Conservation (phyloP, 2,329 filamentous ascomycete species). For the Colletotrichum lini region DNA sequence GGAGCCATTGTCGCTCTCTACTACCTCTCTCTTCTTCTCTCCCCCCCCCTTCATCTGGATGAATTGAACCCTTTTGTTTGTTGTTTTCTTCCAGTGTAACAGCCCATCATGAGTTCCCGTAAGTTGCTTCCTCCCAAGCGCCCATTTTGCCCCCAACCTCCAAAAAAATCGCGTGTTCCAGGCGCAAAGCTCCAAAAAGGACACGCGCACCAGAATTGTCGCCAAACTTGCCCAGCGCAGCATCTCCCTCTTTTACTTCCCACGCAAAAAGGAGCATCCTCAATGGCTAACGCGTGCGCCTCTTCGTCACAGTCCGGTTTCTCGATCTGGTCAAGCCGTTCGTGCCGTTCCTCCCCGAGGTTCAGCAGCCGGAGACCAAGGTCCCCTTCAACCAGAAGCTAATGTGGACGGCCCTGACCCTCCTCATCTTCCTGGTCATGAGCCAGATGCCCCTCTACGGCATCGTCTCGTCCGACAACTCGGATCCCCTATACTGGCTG, state of each 20-base stretch:
- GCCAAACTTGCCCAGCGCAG: not conserved
- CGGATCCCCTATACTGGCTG: constrained; percentile 99
- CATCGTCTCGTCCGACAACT: constrained; percentile 98
- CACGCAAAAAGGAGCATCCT: not conserved
- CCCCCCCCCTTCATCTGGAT: constrained; percentile 50
- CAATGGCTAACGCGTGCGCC: constrained; percentile 37
- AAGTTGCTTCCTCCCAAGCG: constrained; percentile 52
- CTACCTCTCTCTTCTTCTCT: constrained; percentile 50
- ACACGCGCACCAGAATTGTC: constrained; percentile 27
- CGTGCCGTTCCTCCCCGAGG: constrained; percentile 99
- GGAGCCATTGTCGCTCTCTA: constrained; percentile 44
- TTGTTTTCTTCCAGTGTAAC: constrained; percentile 53
- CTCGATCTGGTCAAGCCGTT: constrained; percentile 99
- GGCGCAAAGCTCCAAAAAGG: constrained; percentile 36
- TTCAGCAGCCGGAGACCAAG: constrained; percentile 98
- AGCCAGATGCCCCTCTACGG: constrained; percentile 99
- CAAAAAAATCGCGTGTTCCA: constrained; percentile 34
- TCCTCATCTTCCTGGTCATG: constrained; percentile 99
- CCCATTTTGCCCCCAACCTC: constrained; percentile 3
- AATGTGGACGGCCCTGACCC: constrained; percentile 94
- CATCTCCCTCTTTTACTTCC: not conserved
- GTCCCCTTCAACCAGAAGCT: constrained; percentile 98
- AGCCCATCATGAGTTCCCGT: constrained; percentile 67
- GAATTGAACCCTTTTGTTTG: constrained; percentile 50
- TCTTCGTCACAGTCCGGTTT: constrained; percentile 83